Evolutionary conservation across 2,329 filamentous ascomycete genomes (phyloP).

Genomic region (Ilyonectria sp.): DNA sequence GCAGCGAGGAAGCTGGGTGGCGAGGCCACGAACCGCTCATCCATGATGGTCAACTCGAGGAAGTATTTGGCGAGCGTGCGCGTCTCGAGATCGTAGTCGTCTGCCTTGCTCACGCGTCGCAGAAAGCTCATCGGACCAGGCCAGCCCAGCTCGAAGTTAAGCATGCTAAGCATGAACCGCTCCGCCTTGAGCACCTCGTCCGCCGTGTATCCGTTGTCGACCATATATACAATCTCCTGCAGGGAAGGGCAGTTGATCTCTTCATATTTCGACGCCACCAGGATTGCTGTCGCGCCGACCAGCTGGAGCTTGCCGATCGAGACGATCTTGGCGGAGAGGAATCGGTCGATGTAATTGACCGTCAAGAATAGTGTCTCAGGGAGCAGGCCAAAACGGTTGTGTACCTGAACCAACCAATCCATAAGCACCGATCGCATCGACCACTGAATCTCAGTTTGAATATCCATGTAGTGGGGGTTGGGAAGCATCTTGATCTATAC

Average conservation of each 20-base stretch:
- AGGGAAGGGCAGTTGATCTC: constrained; percentile 98
- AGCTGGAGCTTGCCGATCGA: constrained; percentile 96
- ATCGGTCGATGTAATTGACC: constrained; percentile 98
- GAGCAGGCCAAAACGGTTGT: constrained; percentile 89
- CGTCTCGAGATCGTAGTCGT: constrained; percentile 97
- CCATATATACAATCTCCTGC: constrained; percentile 98
- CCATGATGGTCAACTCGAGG: constrained; percentile 96
- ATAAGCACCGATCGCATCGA: constrained; percentile 98
- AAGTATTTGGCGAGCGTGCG: constrained; percentile 98
- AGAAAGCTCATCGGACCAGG: constrained; percentile 99
- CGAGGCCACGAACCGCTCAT: constrained; percentile 94
- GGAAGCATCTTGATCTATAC: constrained; percentile 83
- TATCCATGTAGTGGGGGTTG: constrained; percentile 95
- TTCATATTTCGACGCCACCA: constrained; percentile 97
- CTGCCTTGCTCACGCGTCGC: constrained; percentile 96
- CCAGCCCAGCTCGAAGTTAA: constrained; percentile 96
- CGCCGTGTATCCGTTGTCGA: constrained; percentile 88
- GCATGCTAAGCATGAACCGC: constrained; percentile 97
- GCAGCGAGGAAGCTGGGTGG: constrained; percentile 93
- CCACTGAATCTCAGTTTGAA: constrained; percentile 98
- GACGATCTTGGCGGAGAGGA: constrained; percentile 94
- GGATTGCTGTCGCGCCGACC: constrained; percentile 94
- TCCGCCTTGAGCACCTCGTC: constrained; percentile 98
- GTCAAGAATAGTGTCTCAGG: constrained; percentile 96
- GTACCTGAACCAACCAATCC: constrained; percentile 98